Evolutionary conservation across 139 green algal species (phyloP).

Genomic region (Zygnema cylindricum): DNA sequence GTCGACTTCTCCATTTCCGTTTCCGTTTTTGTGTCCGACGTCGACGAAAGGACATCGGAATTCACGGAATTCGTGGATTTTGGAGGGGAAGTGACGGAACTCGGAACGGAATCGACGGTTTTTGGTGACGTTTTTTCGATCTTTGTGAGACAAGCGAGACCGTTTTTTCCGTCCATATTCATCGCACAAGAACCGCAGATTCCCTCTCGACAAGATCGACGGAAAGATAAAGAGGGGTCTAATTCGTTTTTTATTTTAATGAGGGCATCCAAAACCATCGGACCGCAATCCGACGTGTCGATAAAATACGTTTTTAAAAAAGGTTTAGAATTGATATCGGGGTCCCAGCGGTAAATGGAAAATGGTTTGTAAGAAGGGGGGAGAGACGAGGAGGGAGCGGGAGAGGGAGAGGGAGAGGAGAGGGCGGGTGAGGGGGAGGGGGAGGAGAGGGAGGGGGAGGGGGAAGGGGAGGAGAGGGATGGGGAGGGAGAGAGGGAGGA

Average conservation of each 20-base stretch:
- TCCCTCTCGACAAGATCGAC: constrained; percentile 94
- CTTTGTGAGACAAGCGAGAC: constrained; percentile 93
- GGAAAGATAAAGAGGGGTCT: constrained; percentile 86
- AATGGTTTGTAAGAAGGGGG: constrained; percentile 62
- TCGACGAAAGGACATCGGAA: too few relatives aligned
- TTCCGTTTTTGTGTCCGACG: too few relatives aligned
- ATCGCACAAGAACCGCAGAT: constrained; percentile 99
- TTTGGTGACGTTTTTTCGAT: constrained; percentile 70
- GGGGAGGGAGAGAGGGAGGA: background rate
- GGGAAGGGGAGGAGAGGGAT: background rate
- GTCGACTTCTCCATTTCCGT: too few relatives aligned
- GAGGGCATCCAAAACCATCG: constrained; percentile 99
- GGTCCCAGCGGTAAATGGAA: constrained; percentile 91
- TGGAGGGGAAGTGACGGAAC: background rate
- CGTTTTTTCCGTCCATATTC: constrained; percentile 98
- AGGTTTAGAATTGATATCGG: constrained; percentile 81
- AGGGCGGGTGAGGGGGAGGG: too few relatives aligned
- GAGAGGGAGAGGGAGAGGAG: background rate
- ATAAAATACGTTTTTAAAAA: constrained; percentile 84
- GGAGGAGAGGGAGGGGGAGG: background rate
- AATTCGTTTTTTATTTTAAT: constrained; percentile 99
- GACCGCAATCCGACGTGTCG: constrained; percentile 92
- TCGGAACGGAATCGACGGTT: background rate
- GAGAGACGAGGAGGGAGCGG: background rate
- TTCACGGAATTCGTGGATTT: too few relatives aligned